Percentiles rank a stretch among this genome's conserved stretches.
Evolutionary conservation across 805 yeast species (phyloP).

Genomic region (Zygotorulaspora chibaensis): DNA sequence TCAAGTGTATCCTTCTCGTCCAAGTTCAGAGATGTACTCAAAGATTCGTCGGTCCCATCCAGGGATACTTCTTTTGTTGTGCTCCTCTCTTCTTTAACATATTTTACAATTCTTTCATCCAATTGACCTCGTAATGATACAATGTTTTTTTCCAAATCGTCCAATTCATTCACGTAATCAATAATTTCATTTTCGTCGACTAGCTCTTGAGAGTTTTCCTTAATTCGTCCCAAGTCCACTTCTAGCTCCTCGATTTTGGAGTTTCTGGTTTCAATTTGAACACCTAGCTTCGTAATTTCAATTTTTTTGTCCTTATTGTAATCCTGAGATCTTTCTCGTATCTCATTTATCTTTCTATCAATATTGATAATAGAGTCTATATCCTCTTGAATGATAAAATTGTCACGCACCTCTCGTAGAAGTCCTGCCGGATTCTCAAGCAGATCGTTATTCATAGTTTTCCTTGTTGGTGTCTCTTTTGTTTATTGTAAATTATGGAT

Average conservation of each 20-base stretch:
- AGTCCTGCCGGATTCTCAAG: slow-evolving; percentile 25
- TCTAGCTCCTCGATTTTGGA: slow-evolving; percentile 8
- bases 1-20: slow-evolving; percentile 14
- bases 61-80: neutral
- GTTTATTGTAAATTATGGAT: neutral
- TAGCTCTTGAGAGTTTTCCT: slow-evolving; percentile 16
- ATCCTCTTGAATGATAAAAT: slow-evolving; percentile 29
- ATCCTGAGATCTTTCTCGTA: slow-evolving; percentile 8
- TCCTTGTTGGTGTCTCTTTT: neutral
- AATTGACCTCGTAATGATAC: slow-evolving; percentile 19
- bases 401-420: slow-evolving; percentile 23
- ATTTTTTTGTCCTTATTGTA: slow-evolving; percentile 7
- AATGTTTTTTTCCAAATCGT: slow-evolving; percentile 21
- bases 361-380: slow-evolving; percentile 15
- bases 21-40: neutral
- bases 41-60: neutral
- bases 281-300: slow-evolving; percentile 10
- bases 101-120: slow-evolving; percentile 18
- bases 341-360: slow-evolving; percentile 14
- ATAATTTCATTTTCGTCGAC: slow-evolving; percentile 15
- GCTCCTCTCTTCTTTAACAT: slow-evolving; percentile 10
- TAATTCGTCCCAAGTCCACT: slow-evolving; percentile 11
- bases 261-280: slow-evolving; percentile 10
- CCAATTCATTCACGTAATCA: slow-evolving; percentile 25
- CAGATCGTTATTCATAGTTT: slow-evolving; percentile 15